Evolutionary conservation across 2,329 filamentous ascomycete species (phyloP).

Genomic region (Xylaria arbuscula): DNA sequence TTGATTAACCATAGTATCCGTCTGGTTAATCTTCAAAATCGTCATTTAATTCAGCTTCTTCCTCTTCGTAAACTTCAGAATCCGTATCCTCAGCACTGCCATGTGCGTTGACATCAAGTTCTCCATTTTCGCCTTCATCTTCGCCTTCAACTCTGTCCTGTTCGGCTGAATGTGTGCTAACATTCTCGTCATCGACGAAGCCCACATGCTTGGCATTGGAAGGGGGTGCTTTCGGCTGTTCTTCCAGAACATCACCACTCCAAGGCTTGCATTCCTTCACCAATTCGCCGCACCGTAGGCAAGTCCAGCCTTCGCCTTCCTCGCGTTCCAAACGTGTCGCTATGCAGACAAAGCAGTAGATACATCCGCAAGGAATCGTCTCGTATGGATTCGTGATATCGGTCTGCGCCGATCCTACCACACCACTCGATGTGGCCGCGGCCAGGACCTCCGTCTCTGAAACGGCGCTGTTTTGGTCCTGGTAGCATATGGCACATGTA

Average conservation of each 20-base stretch:
- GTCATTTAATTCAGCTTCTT: constrained; percentile 48
- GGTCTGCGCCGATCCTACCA: constrained; percentile 87
- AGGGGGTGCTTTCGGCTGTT: constrained; percentile 54
- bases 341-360: constrained; percentile 98
- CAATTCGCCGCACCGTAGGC: constrained; percentile 85
- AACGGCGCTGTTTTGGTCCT: constrained; percentile 84
- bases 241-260: constrained; percentile 86
- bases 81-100: constrained; percentile 44
- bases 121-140: constrained; percentile 32
- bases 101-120: constrained; percentile 19
- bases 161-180: constrained; percentile 42
- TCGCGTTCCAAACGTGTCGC: constrained; percentile 89
- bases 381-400: constrained; percentile 98
- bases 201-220: constrained; percentile 67
- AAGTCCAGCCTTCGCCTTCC: constrained; percentile 94
- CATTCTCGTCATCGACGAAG: constrained; percentile 65
- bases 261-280: constrained; percentile 90
- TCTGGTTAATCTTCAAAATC: constrained; percentile 45
- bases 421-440: constrained; percentile 75
- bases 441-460: constrained; percentile 82
- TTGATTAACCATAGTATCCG: background rate
- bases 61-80: constrained; percentile 50
- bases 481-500: constrained; percentile 96
- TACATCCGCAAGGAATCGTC: constrained; percentile 85
- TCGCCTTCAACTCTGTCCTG: constrained; percentile 43